These are phyloP conservation scores for Plectosphaerella plurivora DNA, from an alignment of 2,329 filamentous ascomycete genomes.

Conservation along the genomic window DNA sequence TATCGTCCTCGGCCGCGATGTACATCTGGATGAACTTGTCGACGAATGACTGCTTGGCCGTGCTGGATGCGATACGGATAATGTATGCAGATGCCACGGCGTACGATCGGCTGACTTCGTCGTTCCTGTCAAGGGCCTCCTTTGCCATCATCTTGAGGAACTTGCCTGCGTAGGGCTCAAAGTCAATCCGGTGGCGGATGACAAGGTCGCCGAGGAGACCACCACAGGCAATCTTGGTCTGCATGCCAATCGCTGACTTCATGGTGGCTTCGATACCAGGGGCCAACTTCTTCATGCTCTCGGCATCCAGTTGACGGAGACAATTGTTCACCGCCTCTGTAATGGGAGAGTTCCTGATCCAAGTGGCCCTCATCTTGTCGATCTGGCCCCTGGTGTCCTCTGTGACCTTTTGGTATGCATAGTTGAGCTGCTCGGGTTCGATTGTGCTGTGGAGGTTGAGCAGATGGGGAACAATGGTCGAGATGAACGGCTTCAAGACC, in stretches of 20 bases:
- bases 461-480: conserved; percentile 75
- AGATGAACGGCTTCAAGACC: conserved; percentile 73
- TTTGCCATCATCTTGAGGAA: conserved; percentile 78
- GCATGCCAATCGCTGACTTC: conserved; percentile 82
- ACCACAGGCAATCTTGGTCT: conserved; percentile 88
- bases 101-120: conserved; percentile 87
- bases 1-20: conserved; percentile 75
- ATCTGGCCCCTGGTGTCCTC: conserved; percentile 86
- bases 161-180: conserved; percentile 68
- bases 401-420: conserved; percentile 84
- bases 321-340: conserved; percentile 90
- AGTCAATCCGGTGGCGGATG: conserved; percentile 70
- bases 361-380: conserved; percentile 77
- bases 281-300: conserved; percentile 70
- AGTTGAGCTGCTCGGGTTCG: conserved; percentile 87
- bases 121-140: conserved; percentile 83
- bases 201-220: conserved; percentile 80
- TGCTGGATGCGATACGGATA: conserved; percentile 52
- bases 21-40: conserved; percentile 63
- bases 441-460: conserved; percentile 80
- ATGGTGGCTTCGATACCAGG: conserved; percentile 72
- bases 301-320: conserved; percentile 75
- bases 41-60: conserved; percentile 46
- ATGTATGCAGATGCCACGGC: conserved; percentile 84
- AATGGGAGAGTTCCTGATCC: conserved; percentile 80